Percentiles rank a stretch among this genome's conserved stretches.
Conservation (phyloP, 2,329 filamentous ascomycete species). For the Diplodia corticola region DNA sequence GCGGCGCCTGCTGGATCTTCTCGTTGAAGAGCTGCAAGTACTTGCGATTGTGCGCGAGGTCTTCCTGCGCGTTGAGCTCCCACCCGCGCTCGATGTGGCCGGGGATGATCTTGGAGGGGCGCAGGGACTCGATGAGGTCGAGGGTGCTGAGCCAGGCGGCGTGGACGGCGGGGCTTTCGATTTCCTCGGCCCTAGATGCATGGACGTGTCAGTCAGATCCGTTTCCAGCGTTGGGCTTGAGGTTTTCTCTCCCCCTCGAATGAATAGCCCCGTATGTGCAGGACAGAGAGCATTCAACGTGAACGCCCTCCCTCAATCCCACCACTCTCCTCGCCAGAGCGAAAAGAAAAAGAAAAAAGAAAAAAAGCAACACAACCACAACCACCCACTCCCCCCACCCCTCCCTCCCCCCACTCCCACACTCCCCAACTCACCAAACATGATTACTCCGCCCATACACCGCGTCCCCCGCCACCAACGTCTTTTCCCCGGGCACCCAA, state of each 20-base stretch:
- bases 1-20: conserved; percentile 32
- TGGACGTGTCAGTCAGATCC: too few species aligned
- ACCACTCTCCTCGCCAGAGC: too few species aligned
- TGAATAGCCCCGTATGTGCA: too few species aligned
- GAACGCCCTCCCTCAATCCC: too few species aligned
- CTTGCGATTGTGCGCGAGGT: conserved; percentile 33
- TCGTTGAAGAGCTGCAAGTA: conserved; percentile 34
- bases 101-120: conserved; percentile 34
- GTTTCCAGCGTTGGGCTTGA: too few species aligned
- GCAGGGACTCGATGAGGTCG: conserved; percentile 31
- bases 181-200: conserved; percentile 35
- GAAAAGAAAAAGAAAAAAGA: not conserved
- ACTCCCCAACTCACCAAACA: too few species aligned
- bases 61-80: conserved; percentile 31
- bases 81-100: conserved; percentile 33
- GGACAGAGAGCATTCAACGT: too few species aligned
- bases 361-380: not conserved
- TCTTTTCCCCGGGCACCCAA: conserved; percentile 33
- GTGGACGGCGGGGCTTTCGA: conserved; percentile 32
- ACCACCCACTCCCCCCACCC: too few species aligned
- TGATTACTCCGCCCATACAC: conserved; percentile 38
- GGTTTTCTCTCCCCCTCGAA: too few species aligned
- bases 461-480: conserved; percentile 33
- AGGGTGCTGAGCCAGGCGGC: conserved; percentile 29
- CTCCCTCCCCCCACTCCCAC: too few species aligned